Evolutionary conservation across 208 protist genomes (phyloP), one percentile per base, ranked within the genome.

Genomic region (Trypanosoma avium): DNA sequence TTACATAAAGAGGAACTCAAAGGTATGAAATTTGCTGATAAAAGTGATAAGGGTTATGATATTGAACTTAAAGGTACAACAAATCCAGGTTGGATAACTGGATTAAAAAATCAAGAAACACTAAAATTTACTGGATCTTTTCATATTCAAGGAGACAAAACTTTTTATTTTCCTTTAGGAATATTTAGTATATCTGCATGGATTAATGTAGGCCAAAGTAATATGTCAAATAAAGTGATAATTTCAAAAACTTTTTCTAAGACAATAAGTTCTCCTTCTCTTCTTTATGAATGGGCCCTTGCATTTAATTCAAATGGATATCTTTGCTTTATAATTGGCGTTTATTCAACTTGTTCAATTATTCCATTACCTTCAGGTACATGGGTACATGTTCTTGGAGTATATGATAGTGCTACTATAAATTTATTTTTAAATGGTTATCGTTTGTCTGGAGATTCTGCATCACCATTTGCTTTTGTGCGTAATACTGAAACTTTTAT

Each of bases 71-170:
- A 43, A 47, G 40, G 54, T 46, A 45, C 35, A 60, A 47, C 19
- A 21, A 33, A 4, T 2, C 19, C 26, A 26, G 12, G 21, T 24
- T 60, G 54, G 54, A 19, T 33, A 17, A 33, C 13, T 33, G 54
- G 33, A 33, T 9, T 47, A 60, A 60, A 60, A 38, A 35, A 60
- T 47, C 19, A 6, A 30, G 3, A 45, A 47, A 60, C 54, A 43
- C 17, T 60, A 60, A 6, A 47, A 8, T 60, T 60, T 47, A 22
- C 26, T 47, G 54, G 54, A 27, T 47, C 54, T 47, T 60, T 60
- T 60, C 26, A 60, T 29, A 4, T 60, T 30, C 33, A 60, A 38
- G 33, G 6, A 7, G 32, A 10, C 5, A 45, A 47, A 35, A 21
- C 47, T 3, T 60, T 35, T 13, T 21, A 27, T 30, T 47, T 60